Conservation (phyloP, 768 basidiomycete species). For the Suillus placidus region DNA sequence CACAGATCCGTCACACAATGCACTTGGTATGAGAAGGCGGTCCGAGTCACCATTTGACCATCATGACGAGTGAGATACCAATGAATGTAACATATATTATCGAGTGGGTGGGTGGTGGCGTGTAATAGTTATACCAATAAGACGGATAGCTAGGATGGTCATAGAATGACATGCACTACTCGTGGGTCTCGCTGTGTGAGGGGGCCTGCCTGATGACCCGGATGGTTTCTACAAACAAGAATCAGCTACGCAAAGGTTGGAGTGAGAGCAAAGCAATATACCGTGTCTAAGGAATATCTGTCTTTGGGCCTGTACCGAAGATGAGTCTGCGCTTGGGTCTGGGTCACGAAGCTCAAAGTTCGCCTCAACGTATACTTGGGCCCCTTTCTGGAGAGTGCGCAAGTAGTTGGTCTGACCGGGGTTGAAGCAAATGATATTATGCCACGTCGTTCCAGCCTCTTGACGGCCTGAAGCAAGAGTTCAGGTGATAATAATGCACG, state of each 20-base stretch:
- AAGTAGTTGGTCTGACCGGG: slow-evolving; percentile 64
- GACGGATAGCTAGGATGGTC: not conserved
- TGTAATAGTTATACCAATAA: slow-evolving; percentile 5
- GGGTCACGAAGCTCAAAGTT: slow-evolving; percentile 76
- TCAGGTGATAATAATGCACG: slow-evolving; percentile 4
- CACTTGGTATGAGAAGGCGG: slow-evolving; percentile 38
- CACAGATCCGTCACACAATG: slow-evolving; percentile 31
- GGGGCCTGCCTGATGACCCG: slow-evolving; percentile 46
- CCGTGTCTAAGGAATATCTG: slow-evolving; percentile 86
- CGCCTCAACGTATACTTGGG: slow-evolving; percentile 81
- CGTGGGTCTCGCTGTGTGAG: slow-evolving; percentile 16
- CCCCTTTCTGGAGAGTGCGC: slow-evolving; percentile 65
- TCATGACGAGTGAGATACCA: slow-evolving; percentile 31
- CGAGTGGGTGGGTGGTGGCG: not conserved
- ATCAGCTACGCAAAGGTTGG: slow-evolving; percentile 12
- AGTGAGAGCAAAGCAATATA: slow-evolving; percentile 31
- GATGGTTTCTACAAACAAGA: slow-evolving; percentile 49
- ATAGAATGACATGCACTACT: slow-evolving; percentile 6
- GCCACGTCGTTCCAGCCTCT: slow-evolving; percentile 66
- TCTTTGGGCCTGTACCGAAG: slow-evolving; percentile 70
- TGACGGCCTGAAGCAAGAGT: slow-evolving; percentile 47
- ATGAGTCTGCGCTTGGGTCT: slow-evolving; percentile 63
- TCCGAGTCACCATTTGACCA: slow-evolving; percentile 45
- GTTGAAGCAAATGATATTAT: slow-evolving; percentile 75
- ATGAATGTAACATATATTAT: slow-evolving; percentile 24